These are phyloP conservation scores for Saccharum spontaneum DNA, from an alignment of 176 grass and related monocot species.

Conservation along the genomic window DNA sequence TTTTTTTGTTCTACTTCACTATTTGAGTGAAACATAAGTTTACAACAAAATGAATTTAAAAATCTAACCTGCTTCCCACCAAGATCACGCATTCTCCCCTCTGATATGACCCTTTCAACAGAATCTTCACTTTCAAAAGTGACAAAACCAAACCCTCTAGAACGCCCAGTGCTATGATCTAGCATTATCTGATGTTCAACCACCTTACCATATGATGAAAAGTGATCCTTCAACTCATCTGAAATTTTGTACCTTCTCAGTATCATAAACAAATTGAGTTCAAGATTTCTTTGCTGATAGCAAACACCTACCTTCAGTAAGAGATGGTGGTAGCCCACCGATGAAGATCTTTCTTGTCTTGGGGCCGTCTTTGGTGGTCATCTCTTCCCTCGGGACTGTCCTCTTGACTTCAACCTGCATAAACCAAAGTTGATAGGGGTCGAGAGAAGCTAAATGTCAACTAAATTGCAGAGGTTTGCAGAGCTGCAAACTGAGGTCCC, in stretches of 20 bases:
- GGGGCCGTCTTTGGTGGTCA: conserved; percentile 69
- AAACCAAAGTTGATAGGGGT: conserved; percentile 22
- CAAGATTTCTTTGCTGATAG: neutral
- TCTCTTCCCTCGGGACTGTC: conserved; percentile 90
- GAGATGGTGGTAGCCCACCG: conserved; percentile 70
- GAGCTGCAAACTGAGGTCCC: conserved; percentile 33
- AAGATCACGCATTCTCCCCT: conserved; percentile 94
- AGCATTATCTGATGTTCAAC: conserved; percentile 96
- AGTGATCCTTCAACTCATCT: conserved; percentile 98
- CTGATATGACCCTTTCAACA: conserved; percentile 90
- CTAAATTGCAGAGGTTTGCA: neutral
- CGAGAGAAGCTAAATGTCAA: conserved; percentile 9
- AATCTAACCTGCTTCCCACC: conserved; percentile 85
- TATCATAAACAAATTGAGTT: neutral
- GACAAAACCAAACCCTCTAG: conserved; percentile 97
- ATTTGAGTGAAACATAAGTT: neutral
- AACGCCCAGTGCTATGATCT: conserved; percentile 88
- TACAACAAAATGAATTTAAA: neutral
- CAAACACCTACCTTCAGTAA: conserved; percentile 75
- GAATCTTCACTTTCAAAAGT: conserved; percentile 92
- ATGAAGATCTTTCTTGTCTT: conserved; percentile 99
- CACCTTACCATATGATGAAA: conserved; percentile 76
- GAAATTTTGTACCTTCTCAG: conserved; percentile 39
- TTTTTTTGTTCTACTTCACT: neutral
- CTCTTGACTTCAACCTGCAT: conserved; percentile 96